A percentile compares a stretch with the other conserved stretches of the same genome.
Conservation (phyloP, 2,329 filamentous ascomycete species). For the Incumbomyces lentus region DNA sequence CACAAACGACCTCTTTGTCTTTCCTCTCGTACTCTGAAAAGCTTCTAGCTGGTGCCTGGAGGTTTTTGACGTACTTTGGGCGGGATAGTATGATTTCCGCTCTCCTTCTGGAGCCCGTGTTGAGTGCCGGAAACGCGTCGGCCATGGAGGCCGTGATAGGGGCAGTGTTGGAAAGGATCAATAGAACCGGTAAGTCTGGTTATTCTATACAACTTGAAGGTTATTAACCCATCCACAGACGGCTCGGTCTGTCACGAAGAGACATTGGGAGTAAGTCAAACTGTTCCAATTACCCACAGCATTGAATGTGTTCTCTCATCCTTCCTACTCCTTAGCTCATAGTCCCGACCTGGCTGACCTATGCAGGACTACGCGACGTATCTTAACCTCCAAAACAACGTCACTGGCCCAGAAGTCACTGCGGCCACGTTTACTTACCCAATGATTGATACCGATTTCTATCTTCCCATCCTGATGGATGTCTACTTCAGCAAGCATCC, state of each 20-base stretch:
- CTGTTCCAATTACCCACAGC: no score
- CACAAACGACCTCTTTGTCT: conserved; percentile 44
- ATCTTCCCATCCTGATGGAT: conserved; percentile 47
- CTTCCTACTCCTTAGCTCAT: no score
- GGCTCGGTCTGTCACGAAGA: conserved; percentile 56
- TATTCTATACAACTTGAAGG: no score
- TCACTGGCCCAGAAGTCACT: conserved; percentile 33
- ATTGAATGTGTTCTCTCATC: no score
- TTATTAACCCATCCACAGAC: conserved; percentile 26
- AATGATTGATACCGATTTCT: conserved; percentile 56
- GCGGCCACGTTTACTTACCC: conserved; percentile 48
- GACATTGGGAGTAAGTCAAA: conserved; percentile 38
- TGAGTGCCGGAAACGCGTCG: conserved; percentile 45
- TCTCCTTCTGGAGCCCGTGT: conserved; percentile 47
- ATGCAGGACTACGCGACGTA: conserved; percentile 49
- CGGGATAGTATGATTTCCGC: conserved; percentile 54
- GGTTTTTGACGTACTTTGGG: conserved; percentile 58
- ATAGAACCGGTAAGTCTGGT: conserved; percentile 29
- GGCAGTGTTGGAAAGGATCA: conserved; percentile 51
- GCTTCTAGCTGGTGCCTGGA: conserved; percentile 54
- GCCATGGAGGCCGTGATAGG: conserved; percentile 52
- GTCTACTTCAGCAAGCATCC: conserved; percentile 46
- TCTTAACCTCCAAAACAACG: conserved; percentile 44
- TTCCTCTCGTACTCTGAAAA: conserved; percentile 57
- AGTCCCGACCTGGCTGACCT: no score